phyloP scores from a whole-genome alignment of 73 alveolate genomes.

The Paramecium primaurelia region DNA sequence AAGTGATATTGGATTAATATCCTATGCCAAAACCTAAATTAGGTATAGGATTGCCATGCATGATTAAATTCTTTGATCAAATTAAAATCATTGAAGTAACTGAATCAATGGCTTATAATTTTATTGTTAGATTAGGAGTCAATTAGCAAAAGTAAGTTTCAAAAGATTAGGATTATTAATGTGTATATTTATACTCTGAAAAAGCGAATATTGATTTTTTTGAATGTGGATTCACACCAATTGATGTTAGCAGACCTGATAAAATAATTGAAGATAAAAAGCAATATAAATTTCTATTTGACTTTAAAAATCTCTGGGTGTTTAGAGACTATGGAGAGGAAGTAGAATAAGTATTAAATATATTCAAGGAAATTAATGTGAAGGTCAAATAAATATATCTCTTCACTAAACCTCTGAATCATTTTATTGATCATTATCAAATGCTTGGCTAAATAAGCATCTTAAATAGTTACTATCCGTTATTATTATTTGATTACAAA shows the following conservation, averaged over 20 bases:
- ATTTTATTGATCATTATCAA: background rate
- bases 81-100: background rate
- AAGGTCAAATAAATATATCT: background rate
- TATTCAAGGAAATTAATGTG: background rate
- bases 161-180: background rate
- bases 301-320: background rate
- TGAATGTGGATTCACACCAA: background rate
- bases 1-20: background rate
- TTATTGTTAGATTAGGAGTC: background rate
- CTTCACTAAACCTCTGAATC: background rate
- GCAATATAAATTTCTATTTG: background rate
- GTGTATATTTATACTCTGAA: background rate
- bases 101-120: slow-evolving; percentile 20
- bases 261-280: background rate
- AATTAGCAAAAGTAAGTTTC: background rate
- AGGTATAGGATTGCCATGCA: background rate
- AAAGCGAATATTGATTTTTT: background rate
- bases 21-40: background rate
- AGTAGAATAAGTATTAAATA: background rate
- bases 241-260: background rate
- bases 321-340: background rate
- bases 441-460: background rate
- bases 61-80: background rate
- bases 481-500: background rate
- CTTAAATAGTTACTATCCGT: background rate